Evolutionary conservation across 306 rosid genomes (phyloP).

Genomic region (Rosa multiflora): DNA sequence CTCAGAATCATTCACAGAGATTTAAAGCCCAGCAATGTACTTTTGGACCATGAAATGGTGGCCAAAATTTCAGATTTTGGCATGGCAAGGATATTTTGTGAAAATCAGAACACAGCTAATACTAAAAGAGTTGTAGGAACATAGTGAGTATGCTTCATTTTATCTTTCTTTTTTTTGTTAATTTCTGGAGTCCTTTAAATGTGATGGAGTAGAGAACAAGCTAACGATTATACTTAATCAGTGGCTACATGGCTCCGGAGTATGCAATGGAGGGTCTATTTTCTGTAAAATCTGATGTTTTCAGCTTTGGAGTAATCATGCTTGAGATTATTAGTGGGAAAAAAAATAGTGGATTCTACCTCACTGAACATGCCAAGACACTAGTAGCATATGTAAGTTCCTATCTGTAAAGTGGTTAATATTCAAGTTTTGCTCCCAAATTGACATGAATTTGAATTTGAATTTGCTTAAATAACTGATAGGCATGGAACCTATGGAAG

Average conservation of each 20-base stretch:
- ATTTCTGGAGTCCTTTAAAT: neutral
- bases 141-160: constrained; percentile 29
- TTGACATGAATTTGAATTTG: neutral
- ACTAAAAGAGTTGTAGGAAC: constrained; percentile 58
- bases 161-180: neutral
- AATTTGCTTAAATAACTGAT: neutral
- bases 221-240: neutral
- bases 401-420: neutral
- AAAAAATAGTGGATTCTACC: constrained; percentile 34
- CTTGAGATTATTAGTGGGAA: constrained; percentile 46
- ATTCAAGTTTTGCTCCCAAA: neutral
- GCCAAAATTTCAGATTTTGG: constrained; percentile 61
- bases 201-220: neutral
- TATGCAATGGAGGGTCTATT: constrained; percentile 38
- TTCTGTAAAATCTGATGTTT: constrained; percentile 42
- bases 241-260: constrained; percentile 59
- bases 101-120: constrained; percentile 41
- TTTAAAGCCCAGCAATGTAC: constrained; percentile 47
- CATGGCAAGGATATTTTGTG: constrained; percentile 49
- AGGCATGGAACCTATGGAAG: constrained; percentile 46
- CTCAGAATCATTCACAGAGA: constrained; percentile 50
- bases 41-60: constrained; percentile 40
- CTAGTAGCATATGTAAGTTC: constrained; percentile 39
- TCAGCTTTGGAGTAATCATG: constrained; percentile 48
- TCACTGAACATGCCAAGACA: constrained; percentile 27